Base-by-base conservation (phyloP, 768 basidiomycete species). In the Lentinula aciculospora region DNA sequence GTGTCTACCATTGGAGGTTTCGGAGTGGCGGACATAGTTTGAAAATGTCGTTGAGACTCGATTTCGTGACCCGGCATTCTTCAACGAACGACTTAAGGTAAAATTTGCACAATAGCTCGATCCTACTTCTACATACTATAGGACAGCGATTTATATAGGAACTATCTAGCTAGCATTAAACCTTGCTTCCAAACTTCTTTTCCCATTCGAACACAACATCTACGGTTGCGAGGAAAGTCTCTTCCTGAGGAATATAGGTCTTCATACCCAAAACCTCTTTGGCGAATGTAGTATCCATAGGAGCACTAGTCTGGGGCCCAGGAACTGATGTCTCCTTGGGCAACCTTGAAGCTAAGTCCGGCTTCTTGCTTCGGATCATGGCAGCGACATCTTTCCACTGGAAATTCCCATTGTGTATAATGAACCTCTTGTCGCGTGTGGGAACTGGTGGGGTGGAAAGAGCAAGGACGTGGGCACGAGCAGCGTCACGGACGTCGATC, bases 401-500 rank as follows among this genome's bases (percentile, higher is more conserved):
- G 42, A 60, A 60, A 7, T 23, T 40, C 13, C 36, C 46, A 31
- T 32, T 42, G 10, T 21, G 1, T 15, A 60, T 48, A n/a, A 60
- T 28, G 46, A 60, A 56, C 37, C 59, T 25, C 39, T 60, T 60
- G 42, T 60, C 57, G 3, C 45, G 34, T 34, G 37, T 28, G 23
- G 46, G 29, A 29, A 51, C 47, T 10, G 44, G 21, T 10, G 62
- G 62, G 13, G 53, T 27, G 49, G 56, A 45, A 9, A 63, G 58
- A 7, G 60, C 60, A 10, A 53, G 27, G 13, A 61, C 40, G 37
- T 63, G 62, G 19, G 57, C 57, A 8, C 47, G 48, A n/a, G 60
- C 61, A n/a, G 42, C 53, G 28, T 63, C 61, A 19, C 62, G 61
- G 27, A 63, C 62, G 42, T 63, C 62, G 19, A 61, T 45, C 34